Conservation (phyloP, 2,329 filamentous ascomycete species). For the Phialemonium atrogriseum region DNA sequence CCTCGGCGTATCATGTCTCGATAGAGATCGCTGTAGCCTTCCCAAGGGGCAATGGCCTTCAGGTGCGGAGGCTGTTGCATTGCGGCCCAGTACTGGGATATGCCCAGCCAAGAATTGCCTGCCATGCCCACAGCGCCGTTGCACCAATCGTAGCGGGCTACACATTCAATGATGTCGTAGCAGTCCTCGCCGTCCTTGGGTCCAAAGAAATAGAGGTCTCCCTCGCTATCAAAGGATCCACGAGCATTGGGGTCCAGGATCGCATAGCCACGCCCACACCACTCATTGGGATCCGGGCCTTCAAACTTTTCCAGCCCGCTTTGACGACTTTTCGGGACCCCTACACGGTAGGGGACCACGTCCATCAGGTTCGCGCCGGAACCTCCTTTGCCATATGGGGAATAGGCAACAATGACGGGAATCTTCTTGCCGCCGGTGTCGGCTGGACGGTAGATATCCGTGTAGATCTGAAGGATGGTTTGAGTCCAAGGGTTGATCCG, state of each 20-base stretch:
- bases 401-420: constrained; percentile 14
- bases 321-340: constrained; percentile 7
- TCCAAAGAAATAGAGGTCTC: constrained; percentile 12
- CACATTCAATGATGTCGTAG: constrained; percentile 16
- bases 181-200: constrained; percentile 16
- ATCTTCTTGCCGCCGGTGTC: constrained; percentile 4
- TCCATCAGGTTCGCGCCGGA: constrained; percentile 9
- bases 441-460: constrained; percentile 16
- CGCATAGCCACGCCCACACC: constrained; percentile 15
- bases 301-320: constrained; percentile 13
- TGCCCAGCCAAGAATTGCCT: constrained; percentile 9
- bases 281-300: constrained; percentile 16
- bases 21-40: constrained; percentile 14
- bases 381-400: constrained; percentile 16
- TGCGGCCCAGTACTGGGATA: constrained; percentile 8
- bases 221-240: constrained; percentile 13
- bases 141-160: constrained; percentile 11
- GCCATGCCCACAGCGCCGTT: constrained; percentile 5
- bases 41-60: constrained; percentile 12
- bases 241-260: constrained; percentile 16
- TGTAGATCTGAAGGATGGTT: too few species aligned
- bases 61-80: constrained; percentile 8
- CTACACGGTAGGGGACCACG: constrained; percentile 10
- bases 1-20: constrained; percentile 16
- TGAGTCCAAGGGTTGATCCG: too few species aligned